A percentile compares a stretch with the other conserved stretches of the same genome.
Evolutionary conservation across 257 asterid species (phyloP).

Genomic region (Ocimum tenuiflorum): DNA sequence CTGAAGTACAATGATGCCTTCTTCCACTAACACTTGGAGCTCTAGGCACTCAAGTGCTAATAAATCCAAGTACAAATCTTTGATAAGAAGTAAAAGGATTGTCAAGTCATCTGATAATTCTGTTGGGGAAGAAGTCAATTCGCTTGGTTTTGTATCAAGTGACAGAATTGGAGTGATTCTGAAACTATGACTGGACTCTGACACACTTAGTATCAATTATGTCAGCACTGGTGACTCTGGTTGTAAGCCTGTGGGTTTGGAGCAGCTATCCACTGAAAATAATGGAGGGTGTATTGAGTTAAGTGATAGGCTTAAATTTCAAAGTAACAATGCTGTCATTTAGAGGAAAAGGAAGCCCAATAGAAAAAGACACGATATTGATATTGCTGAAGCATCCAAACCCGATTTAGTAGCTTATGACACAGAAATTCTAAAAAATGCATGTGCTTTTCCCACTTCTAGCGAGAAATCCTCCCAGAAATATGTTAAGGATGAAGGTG

Average conservation of each 20-base stretch:
- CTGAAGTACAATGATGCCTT: slow-evolving; percentile 25
- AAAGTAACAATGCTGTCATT: slow-evolving; percentile 37
- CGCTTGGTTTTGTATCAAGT: slow-evolving; percentile 44
- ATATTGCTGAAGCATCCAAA: slow-evolving; percentile 24
- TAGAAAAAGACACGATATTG: slow-evolving; percentile 52
- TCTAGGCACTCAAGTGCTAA: slow-evolving; percentile 16
- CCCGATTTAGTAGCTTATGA: slow-evolving; percentile 37
- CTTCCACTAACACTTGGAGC: slow-evolving; percentile 23
- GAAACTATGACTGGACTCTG: slow-evolving; percentile 63
- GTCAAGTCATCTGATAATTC: slow-evolving; percentile 50
- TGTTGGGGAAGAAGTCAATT: slow-evolving; percentile 34
- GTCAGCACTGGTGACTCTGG: slow-evolving; percentile 57
- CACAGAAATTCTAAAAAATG: slow-evolving; percentile 32
- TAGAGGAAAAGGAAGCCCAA: slow-evolving; percentile 67
- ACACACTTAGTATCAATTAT: slow-evolving; percentile 47
- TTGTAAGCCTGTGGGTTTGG: slow-evolving; percentile 28
- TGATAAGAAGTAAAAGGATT: slow-evolving; percentile 56
- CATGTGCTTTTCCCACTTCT: slow-evolving; percentile 27
- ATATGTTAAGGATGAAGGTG: slow-evolving; percentile 62
- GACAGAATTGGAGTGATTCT: slow-evolving; percentile 50
- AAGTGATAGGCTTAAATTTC: slow-evolving; percentile 61
- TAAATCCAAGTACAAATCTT: background rate
- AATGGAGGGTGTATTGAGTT: slow-evolving; percentile 45
- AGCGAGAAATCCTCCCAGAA: slow-evolving; percentile 27
- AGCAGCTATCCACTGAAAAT: slow-evolving; percentile 32